A percentile compares a stretch with the other conserved stretches of the same genome.
phyloP scores from a whole-genome alignment of 352 stramenopile species.

The Pythium brassicae region DNA sequence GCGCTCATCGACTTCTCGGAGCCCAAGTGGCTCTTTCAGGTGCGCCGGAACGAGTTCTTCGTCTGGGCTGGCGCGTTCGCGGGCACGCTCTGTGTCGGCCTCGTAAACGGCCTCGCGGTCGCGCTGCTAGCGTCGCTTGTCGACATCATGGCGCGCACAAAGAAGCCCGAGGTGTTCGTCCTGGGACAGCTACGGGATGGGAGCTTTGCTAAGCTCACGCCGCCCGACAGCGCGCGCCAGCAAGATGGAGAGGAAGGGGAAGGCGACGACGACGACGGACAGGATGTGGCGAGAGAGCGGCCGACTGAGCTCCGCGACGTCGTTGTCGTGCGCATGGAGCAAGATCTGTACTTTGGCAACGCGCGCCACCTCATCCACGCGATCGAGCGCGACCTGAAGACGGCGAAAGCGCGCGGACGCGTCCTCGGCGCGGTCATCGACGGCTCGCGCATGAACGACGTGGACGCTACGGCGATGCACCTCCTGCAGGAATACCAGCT shows the following conservation, averaged over 20 bases:
- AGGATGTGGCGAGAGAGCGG: neutral
- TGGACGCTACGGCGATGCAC: constrained; percentile 16
- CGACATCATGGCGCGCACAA: constrained; percentile 63
- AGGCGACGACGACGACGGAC: neutral
- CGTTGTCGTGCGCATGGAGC: constrained; percentile 55
- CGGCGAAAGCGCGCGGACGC: constrained; percentile 20
- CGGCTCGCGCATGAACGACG: constrained; percentile 22
- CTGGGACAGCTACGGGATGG: constrained; percentile 37
- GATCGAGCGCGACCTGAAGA: constrained; percentile 32
- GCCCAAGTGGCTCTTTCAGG: constrained; percentile 74
- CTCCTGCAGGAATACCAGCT: constrained; percentile 11
- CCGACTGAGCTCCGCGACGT: constrained; percentile 30
- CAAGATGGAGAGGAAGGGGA: neutral
- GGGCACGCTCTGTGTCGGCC: constrained; percentile 39
- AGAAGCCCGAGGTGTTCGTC: constrained; percentile 38
- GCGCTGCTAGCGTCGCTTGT: constrained; percentile 58
- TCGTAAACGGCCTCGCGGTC: constrained; percentile 42
- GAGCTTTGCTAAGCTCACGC: constrained; percentile 24
- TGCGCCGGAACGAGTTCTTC: constrained; percentile 57
- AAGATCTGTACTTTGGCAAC: constrained; percentile 74
- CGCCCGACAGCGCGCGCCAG: constrained; percentile 12
- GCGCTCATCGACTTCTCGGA: constrained; percentile 86
- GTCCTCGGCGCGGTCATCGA: constrained; percentile 29
- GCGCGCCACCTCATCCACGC: constrained; percentile 55
- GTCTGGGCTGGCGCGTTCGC: constrained; percentile 53